Evolutionary conservation across 768 basidiomycete genomes (phyloP), one percentile per base, ranked within the genome.

Genomic region (Holtermannia corniformis): DNA sequence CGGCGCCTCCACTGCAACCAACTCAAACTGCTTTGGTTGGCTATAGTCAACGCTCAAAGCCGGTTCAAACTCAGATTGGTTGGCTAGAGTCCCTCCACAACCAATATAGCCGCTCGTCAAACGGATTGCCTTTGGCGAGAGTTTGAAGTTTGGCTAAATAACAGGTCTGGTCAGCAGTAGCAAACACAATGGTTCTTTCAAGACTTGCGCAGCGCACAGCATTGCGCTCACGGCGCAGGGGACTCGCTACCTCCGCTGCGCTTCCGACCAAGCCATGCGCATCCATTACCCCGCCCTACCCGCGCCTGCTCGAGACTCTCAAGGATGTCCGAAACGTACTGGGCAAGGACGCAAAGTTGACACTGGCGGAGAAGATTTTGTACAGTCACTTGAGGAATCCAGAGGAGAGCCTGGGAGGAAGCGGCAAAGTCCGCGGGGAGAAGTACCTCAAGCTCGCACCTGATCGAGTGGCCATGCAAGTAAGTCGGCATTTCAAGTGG

Each of bases 391-490:
- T 96, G 50, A 74, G 81, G 57, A 80, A 93, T 61, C 87, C 88
- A 3, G 80, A 84, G 52, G 81, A 82, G 63, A 81, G 76, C 50
- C 73, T 92, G 44, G 78, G 79, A 28, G 73, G 79, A 43, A 80
- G 80, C 24, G 80, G 81, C 25, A 82, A 79, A 59, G 78, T 89
- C 40, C 78, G 92, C 62, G 93, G 92, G 19, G 82, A 91, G 70
- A 78, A 82, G 5, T 93, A 97, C 73, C 78, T 99, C 44, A 91
- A 91, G 75, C 80, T 99, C 27, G 78, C 75, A 57, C 95, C 93
- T 3, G 86, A 93, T 72, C 77, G 95, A 55, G 95, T 97, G 25
- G 95, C 95, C 13, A 95, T 97, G 88, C 93, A 97, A 69, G 95
- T 76, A 85, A 86, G 59, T 53, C 82, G 22, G 16, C 21, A 22